Conservation (phyloP, 2,329 filamentous ascomycete genomes). For the Claviceps pazoutovae region DNA sequence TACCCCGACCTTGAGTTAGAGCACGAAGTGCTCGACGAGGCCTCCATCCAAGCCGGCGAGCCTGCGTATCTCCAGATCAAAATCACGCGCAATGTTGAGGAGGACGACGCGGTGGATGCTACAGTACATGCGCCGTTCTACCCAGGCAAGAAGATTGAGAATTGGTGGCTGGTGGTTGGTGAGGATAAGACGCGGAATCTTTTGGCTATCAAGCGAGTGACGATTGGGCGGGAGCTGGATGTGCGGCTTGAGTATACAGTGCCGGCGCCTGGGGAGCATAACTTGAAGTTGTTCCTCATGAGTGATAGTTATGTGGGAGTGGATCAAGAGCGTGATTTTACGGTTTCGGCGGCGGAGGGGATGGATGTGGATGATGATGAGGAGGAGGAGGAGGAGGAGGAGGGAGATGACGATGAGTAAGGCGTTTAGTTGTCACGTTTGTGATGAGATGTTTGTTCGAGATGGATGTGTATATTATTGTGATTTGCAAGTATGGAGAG, state of each 20-base stretch:
- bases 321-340: constrained; percentile 87
- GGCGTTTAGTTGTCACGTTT: not conserved
- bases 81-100: constrained; percentile 68
- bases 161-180: constrained; percentile 95
- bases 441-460: not conserved
- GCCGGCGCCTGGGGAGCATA: constrained; percentile 68
- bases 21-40: constrained; percentile 70
- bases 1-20: constrained; percentile 92
- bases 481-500: not conserved
- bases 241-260: constrained; percentile 80
- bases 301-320: constrained; percentile 95
- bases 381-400: constrained; percentile 34
- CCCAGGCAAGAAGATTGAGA: constrained; percentile 82
- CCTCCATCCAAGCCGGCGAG: constrained; percentile 65
- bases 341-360: constrained; percentile 72
- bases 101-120: constrained; percentile 56
- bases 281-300: constrained; percentile 87
- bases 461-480: not conserved
- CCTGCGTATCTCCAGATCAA: constrained; percentile 73
- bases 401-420: constrained; percentile 39
- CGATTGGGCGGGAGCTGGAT: constrained; percentile 64
- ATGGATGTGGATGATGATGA: constrained; percentile 82
- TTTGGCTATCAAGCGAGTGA: constrained; percentile 87
- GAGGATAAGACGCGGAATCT: constrained; percentile 81
- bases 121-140: constrained; percentile 94